Percentiles rank a stretch among this genome's conserved stretches.
Evolutionary conservation across 2,329 filamentous ascomycete species (phyloP).

Genomic region (Aureobasidium vineae): DNA sequence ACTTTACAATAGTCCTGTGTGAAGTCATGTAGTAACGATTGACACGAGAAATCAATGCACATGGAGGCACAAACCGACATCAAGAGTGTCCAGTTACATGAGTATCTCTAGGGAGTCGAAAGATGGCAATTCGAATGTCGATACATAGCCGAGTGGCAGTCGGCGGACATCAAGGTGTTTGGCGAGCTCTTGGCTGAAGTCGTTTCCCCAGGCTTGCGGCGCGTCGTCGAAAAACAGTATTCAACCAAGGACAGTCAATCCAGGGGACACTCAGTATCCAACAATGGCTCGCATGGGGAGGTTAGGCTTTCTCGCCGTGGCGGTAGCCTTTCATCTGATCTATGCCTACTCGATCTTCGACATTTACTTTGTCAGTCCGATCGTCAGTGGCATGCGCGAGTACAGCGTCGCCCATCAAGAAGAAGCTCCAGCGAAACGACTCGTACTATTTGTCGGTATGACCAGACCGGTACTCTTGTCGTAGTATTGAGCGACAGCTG

Average conservation of each 20-base stretch:
- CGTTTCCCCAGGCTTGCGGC: not conserved
- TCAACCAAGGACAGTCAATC: not conserved
- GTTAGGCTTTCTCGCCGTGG: slow-evolving; percentile 80
- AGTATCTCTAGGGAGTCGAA: no score
- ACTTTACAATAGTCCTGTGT: no score
- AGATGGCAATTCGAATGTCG: no score
- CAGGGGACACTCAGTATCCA: not conserved
- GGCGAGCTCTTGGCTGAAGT: not conserved
- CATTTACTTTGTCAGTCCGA: slow-evolving; percentile 97
- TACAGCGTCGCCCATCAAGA: slow-evolving; percentile 68
- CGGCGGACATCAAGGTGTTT: slow-evolving; percentile 11
- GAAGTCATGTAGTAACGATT: no score
- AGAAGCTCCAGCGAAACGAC: slow-evolving; percentile 79
- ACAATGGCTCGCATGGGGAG: slow-evolving; percentile 61
- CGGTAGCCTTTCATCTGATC: slow-evolving; percentile 86
- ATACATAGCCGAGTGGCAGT: not conserved
- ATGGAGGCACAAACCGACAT: no score
- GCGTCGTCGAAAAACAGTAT: slow-evolving; percentile 12
- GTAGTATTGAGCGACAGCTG: not conserved
- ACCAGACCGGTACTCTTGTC: not conserved
- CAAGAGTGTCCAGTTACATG: no score
- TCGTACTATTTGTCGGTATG: slow-evolving; percentile 90
- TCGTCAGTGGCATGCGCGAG: slow-evolving; percentile 90
- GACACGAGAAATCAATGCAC: no score
- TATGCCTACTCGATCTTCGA: slow-evolving; percentile 98